A percentile compares a stretch with the other conserved stretches of the same genome.
Conservation (phyloP, 2,329 filamentous ascomycete genomes). For the Myrmaecium sp. region DNA sequence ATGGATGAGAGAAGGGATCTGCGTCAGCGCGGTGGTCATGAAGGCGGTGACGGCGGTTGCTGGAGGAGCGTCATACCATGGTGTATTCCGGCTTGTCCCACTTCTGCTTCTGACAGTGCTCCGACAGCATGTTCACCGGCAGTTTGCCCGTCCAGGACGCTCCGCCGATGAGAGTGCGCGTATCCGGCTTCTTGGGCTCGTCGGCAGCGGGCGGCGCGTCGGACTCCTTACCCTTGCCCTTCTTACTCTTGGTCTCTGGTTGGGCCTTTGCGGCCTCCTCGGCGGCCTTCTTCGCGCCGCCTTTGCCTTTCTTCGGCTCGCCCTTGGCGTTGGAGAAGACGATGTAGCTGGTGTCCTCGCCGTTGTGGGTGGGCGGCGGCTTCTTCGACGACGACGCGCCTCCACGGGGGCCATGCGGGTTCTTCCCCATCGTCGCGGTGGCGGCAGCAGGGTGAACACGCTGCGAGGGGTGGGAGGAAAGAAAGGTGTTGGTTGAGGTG, state of each 20-base stretch:
- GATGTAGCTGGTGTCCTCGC: conserved; percentile 32
- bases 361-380: conserved; percentile 13
- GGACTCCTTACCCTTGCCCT: conserved; percentile 17
- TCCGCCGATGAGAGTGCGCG: conserved; percentile 71
- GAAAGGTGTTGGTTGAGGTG: no score
- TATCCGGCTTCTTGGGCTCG: conserved; percentile 41
- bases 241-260: conserved; percentile 10
- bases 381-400: conserved; percentile 21
- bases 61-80: conserved; percentile 44
- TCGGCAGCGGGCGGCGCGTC: conserved; percentile 14
- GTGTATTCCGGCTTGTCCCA: conserved; percentile 92
- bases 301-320: conserved; percentile 23
- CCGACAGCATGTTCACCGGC: conserved; percentile 79
- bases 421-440: conserved; percentile 27
- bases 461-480: no score
- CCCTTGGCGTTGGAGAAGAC: conserved; percentile 29
- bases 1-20: conserved; percentile 12
- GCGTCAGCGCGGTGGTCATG: conserved; percentile 1
- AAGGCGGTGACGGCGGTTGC: not conserved
- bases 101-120: conserved; percentile 89
- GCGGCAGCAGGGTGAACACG: no score
- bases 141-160: conserved; percentile 96
- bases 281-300: conserved; percentile 6
- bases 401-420: conserved; percentile 29
- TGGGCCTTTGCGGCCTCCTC: conserved; percentile 7